Evolutionary conservation across 352 stramenopile species (phyloP).

Genomic region (Globisporangium ultimum): DNA sequence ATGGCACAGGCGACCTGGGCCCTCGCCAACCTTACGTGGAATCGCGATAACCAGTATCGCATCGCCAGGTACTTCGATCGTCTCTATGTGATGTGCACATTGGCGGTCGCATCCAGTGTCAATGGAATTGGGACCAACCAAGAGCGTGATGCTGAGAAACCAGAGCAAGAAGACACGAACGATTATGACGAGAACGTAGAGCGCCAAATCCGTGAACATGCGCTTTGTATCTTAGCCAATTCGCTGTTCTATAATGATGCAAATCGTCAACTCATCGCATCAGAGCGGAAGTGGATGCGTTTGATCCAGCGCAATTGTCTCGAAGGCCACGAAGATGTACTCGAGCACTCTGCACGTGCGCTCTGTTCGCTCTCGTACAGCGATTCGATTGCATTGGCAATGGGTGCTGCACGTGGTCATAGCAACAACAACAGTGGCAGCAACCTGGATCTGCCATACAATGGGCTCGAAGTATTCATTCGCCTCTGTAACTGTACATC

Average conservation of each 20-base stretch:
- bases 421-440: conserved; percentile 3
- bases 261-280: conserved; percentile 71
- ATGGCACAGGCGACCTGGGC: conserved; percentile 81
- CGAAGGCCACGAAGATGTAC: conserved; percentile 20
- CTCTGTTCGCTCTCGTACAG: conserved; percentile 83
- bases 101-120: background rate
- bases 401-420: conserved; percentile 22
- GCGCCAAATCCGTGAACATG: conserved; percentile 60
- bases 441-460: conserved; percentile 17
- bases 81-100: conserved; percentile 53
- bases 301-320: conserved; percentile 53
- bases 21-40: conserved; percentile 86
- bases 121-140: conserved; percentile 5
- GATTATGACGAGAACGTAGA: conserved; percentile 14
- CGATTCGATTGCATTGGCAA: conserved; percentile 59
- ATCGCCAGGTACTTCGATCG: conserved; percentile 67
- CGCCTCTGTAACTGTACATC: conserved; percentile 30
- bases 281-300: conserved; percentile 48
- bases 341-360: conserved; percentile 75
- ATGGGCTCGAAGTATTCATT: conserved; percentile 48
- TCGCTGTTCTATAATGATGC: conserved; percentile 89
- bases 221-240: conserved; percentile 78
- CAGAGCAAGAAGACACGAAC: conserved; percentile 11
- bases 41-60: conserved; percentile 87
- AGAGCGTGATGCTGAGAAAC: conserved; percentile 7